A percentile compares a stretch with the other conserved stretches of the same genome.
These are phyloP conservation scores for Fusarium odoratissimum DNA, from an alignment of 2,329 filamentous ascomycete species.

Conservation along the genomic window DNA sequence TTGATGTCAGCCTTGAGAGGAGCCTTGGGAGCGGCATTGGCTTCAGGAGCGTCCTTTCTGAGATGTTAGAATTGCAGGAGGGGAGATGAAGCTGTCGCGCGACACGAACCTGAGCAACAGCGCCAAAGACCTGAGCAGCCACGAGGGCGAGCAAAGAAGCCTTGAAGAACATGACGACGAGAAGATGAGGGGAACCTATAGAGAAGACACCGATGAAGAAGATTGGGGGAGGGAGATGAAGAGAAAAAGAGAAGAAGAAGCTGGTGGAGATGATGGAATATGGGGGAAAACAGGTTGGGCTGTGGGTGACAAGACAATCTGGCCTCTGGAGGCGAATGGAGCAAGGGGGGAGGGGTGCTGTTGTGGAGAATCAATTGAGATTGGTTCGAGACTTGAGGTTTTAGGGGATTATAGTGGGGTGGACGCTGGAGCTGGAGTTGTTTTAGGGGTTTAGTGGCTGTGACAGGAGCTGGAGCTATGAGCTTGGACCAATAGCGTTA, in stretches of 20 bases:
- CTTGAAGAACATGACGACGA: constrained; percentile 75
- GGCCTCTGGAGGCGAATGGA: constrained; percentile 41
- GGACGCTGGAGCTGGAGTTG: constrained; percentile 14
- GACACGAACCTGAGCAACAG: constrained; percentile 70
- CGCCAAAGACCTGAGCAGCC: constrained; percentile 75
- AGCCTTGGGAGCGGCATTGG: constrained; percentile 40
- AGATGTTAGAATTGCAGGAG: not conserved
- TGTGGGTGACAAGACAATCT: constrained; percentile 48
- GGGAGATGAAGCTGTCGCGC: constrained; percentile 3
- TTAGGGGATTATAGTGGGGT: constrained; percentile 8
- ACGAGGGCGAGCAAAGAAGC: constrained; percentile 78
- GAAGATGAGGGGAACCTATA: constrained; percentile 11
- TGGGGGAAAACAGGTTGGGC: constrained; percentile 23
- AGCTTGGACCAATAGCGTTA: constrained; percentile 29
- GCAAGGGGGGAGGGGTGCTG: constrained; percentile 21
- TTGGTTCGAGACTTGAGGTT: constrained; percentile 6
- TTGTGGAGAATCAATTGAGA: constrained; percentile 27
- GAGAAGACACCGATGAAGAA: constrained; percentile 17
- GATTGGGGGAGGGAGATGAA: constrained; percentile 12
- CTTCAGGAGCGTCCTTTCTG: constrained; percentile 29
- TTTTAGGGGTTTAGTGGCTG: constrained; percentile 20
- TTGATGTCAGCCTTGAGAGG: constrained; percentile 71
- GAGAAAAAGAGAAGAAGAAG: constrained; percentile 19
- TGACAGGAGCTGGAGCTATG: constrained; percentile 1
- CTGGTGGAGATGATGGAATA: constrained; percentile 38